A percentile compares a stretch with the other conserved stretches of the same genome.
Conservation (phyloP, 495 filamentous ascomycete species). For the Xylaria scruposa region DNA sequence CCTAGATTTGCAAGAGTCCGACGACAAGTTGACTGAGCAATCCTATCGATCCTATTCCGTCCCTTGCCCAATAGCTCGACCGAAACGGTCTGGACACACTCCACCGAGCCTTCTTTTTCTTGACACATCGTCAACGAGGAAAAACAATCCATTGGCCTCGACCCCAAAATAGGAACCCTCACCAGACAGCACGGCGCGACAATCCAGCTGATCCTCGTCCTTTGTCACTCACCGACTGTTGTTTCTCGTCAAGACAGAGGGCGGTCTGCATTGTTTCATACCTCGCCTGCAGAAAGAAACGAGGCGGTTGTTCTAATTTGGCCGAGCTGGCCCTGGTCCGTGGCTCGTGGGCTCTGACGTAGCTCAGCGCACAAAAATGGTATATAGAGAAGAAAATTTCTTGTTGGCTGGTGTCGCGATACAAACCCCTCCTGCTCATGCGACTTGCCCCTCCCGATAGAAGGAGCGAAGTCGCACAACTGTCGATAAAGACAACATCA, state of each 20-base stretch:
- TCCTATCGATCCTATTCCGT: slow-evolving; percentile 6
- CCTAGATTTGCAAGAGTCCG: background rate
- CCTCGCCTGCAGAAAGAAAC: slow-evolving; percentile 26
- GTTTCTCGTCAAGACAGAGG: slow-evolving; percentile 13
- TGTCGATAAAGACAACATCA: background rate
- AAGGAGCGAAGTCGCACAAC: slow-evolving; percentile 16
- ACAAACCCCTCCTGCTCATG: slow-evolving; percentile 29
- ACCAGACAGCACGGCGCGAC: slow-evolving; percentile 24
- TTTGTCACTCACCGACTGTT: slow-evolving; percentile 31
- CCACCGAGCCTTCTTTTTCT: slow-evolving; percentile 27
- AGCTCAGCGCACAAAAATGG: slow-evolving; percentile 29
- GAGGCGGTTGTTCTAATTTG: slow-evolving; percentile 11
- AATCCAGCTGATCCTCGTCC: slow-evolving; percentile 24
- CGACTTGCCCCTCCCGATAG: slow-evolving; percentile 27
- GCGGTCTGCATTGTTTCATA: slow-evolving; percentile 27
- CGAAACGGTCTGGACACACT: slow-evolving; percentile 24
- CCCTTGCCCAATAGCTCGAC: slow-evolving; percentile 21
- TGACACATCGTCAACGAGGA: slow-evolving; percentile 23
- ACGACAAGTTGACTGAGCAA: slow-evolving; percentile 23
- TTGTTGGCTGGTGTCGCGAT: slow-evolving; percentile 20
- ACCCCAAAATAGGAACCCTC: slow-evolving; percentile 24
- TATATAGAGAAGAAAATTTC: slow-evolving; percentile 20
- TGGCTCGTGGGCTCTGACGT: slow-evolving; percentile 18
- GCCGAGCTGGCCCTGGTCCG: slow-evolving; percentile 24
- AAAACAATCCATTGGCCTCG: slow-evolving; percentile 23